Percentiles rank a stretch among this genome's conserved stretches.
These are phyloP conservation scores for Tolypocladium nubicola DNA, from an alignment of 2,329 filamentous ascomycete genomes.

Conservation along the genomic window DNA sequence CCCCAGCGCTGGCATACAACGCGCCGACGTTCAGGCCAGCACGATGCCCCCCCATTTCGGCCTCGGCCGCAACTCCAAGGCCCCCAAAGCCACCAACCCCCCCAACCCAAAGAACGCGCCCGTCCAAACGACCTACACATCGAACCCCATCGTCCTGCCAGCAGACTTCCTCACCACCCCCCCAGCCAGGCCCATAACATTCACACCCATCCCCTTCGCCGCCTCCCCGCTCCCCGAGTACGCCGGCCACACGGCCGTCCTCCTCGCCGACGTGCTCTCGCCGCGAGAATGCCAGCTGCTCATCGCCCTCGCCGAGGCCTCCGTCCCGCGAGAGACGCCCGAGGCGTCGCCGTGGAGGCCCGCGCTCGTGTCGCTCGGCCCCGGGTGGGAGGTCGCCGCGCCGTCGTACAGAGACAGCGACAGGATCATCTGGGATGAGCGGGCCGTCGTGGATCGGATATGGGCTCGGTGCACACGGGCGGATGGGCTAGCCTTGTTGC, in stretches of 20 bases:
- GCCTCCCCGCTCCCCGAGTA: slow-evolving; percentile 39
- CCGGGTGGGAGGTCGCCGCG: slow-evolving; percentile 42
- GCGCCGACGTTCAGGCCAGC: neutral
- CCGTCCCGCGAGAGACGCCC: slow-evolving; percentile 21
- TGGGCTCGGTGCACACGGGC: slow-evolving; percentile 45
- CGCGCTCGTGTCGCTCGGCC: slow-evolving; percentile 58
- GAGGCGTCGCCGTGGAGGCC: slow-evolving; percentile 43
- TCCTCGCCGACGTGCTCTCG: slow-evolving; percentile 49
- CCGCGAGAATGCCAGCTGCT: slow-evolving; percentile 48
- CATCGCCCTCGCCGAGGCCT: slow-evolving; percentile 38
- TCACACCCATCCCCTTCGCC: slow-evolving; percentile 42
- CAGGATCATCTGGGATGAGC: slow-evolving; percentile 66
- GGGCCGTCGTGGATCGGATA: slow-evolving; percentile 49
- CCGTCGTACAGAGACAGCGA: slow-evolving; percentile 56
- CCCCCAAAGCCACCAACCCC: neutral
- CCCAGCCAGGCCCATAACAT: neutral
- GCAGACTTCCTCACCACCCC: neutral
- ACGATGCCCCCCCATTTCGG: neutral
- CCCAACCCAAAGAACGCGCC: neutral
- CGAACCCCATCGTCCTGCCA: slow-evolving; percentile 1
- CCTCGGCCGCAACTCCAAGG: neutral
- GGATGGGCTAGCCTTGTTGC: slow-evolving; percentile 27
- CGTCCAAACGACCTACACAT: neutral
- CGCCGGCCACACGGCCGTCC: slow-evolving; percentile 39
- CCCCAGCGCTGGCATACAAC: neutral